Evolutionary conservation across 2,329 filamentous ascomycete genomes (phyloP).

Genomic region (Grosmannia serpens): DNA sequence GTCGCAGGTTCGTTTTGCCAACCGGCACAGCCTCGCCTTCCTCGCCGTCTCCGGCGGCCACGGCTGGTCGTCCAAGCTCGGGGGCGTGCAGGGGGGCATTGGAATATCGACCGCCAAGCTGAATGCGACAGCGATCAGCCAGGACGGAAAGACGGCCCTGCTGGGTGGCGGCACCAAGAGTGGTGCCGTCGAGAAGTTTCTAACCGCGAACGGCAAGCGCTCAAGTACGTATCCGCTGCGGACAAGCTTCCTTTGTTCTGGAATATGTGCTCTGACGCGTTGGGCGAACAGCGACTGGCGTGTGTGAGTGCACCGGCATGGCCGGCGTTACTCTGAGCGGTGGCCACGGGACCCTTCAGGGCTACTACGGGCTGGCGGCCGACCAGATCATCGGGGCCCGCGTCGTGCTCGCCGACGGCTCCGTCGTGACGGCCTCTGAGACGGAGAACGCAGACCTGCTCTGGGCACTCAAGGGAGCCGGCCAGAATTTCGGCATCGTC

Average conservation of each 20-base stretch:
- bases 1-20: neutral
- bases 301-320: neutral
- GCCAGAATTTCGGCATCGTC: constrained; percentile 8
- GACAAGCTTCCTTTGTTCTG: neutral
- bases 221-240: neutral
- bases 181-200: neutral
- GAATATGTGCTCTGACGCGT: neutral
- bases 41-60: neutral
- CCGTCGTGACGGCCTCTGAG: constrained; percentile 20
- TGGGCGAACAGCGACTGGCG: neutral
- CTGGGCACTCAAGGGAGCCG: constrained; percentile 29
- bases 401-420: constrained; percentile 26
- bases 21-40: neutral
- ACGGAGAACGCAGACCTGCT: constrained; percentile 26
- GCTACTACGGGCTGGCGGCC: neutral
- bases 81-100: neutral
- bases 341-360: neutral
- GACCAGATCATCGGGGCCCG: constrained; percentile 19
- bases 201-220: neutral
- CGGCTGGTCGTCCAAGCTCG: neutral
- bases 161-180: neutral
- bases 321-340: neutral
- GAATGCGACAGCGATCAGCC: neutral
- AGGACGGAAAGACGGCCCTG: neutral
- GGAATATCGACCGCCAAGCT: neutral